Percentiles rank a stretch among this genome's conserved stretches.
Conservation (phyloP, 2,329 filamentous ascomycete genomes). For the Aureobasidium sp. region DNA sequence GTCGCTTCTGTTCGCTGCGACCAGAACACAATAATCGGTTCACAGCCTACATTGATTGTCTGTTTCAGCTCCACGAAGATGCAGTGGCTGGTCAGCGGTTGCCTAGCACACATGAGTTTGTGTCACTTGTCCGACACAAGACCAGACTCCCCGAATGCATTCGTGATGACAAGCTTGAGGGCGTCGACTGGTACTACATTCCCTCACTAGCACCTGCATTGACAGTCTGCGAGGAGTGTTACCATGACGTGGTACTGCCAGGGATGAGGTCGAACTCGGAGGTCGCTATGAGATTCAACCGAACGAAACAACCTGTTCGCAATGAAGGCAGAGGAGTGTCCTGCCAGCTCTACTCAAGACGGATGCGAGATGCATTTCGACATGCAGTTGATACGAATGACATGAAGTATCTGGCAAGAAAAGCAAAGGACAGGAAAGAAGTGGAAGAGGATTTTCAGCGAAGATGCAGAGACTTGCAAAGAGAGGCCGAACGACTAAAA, state of each 20-base stretch:
- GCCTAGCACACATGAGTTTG: conserved; percentile 54
- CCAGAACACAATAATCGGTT: conserved; percentile 50
- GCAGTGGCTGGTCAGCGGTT: conserved; percentile 31
- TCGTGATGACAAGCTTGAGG: conserved; percentile 55
- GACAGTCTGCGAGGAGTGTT: conserved; percentile 83
- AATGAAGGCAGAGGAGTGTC: conserved; percentile 37
- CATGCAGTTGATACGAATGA: conserved; percentile 62
- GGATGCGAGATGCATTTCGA: conserved; percentile 69
- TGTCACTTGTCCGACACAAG: conserved; percentile 56
- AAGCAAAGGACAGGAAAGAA: conserved; percentile 51
- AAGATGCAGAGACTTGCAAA: conserved; percentile 37
- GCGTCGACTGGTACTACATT: conserved; percentile 70
- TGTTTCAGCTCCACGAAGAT: conserved; percentile 48
- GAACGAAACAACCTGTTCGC: conserved; percentile 50
- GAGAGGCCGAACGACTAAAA: conserved; percentile 33
- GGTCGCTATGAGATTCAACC: conserved; percentile 60
- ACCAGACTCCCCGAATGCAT: conserved; percentile 56
- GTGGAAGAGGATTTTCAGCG: conserved; percentile 55
- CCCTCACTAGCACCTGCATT: conserved; percentile 62
- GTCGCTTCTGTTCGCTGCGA: conserved; percentile 63
- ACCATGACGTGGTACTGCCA: conserved; percentile 70
- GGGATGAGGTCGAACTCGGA: conserved; percentile 47
- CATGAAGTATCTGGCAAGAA: conserved; percentile 56
- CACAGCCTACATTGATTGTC: conserved; percentile 49
- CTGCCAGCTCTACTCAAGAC: conserved; percentile 74